A percentile compares a stretch with the other conserved stretches of the same genome.
phyloP scores from a whole-genome alignment of 1,139 yeast species.

The Suhomyces chickasaworum region DNA sequence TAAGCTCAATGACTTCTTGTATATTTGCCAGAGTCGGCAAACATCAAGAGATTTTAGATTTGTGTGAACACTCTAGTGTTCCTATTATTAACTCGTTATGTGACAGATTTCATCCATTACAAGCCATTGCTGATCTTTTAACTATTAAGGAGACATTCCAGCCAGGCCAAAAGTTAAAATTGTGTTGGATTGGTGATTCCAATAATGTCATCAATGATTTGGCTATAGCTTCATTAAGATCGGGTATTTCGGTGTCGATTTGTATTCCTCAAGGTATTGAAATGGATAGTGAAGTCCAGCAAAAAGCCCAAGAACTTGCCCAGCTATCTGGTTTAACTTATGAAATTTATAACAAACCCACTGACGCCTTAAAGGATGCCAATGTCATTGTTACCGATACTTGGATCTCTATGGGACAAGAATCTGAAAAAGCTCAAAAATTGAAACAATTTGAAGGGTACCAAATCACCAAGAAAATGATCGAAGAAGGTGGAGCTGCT shows the following conservation, averaged over 20 bases:
- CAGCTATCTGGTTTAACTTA: slow-evolving; percentile 55
- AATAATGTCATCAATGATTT: slow-evolving; percentile 94
- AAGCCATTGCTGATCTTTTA: slow-evolving; percentile 87
- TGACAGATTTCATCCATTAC: slow-evolving; percentile 91
- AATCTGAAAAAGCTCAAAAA: slow-evolving; percentile 68
- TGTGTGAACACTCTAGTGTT: slow-evolving; percentile 74
- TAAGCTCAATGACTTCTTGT: slow-evolving; percentile 93
- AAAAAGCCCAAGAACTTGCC: slow-evolving; percentile 57
- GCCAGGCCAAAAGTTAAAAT: slow-evolving; percentile 60
- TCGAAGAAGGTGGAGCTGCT: slow-evolving; percentile 56
- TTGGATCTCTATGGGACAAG: slow-evolving; percentile 98
- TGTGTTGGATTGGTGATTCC: slow-evolving; percentile 97
- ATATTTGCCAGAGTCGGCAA: slow-evolving; percentile 93
- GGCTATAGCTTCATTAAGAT: slow-evolving; percentile 84
- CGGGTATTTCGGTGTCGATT: slow-evolving; percentile 79
- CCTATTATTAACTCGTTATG: slow-evolving; percentile 94
- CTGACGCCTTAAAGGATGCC: slow-evolving; percentile 68
- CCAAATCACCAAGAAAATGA: slow-evolving; percentile 74
- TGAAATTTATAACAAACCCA: slow-evolving; percentile 72
- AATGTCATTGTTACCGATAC: slow-evolving; percentile 94
- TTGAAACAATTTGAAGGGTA: slow-evolving; percentile 81
- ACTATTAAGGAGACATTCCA: slow-evolving; percentile 83
- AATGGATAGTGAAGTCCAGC: slow-evolving; percentile 59
- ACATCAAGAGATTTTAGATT: slow-evolving; percentile 78
- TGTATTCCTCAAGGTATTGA: slow-evolving; percentile 80